Evolutionary conservation across 257 asterid species (phyloP), one percentile per base, ranked within the genome.

Genomic region (Solanum phureja): DNA sequence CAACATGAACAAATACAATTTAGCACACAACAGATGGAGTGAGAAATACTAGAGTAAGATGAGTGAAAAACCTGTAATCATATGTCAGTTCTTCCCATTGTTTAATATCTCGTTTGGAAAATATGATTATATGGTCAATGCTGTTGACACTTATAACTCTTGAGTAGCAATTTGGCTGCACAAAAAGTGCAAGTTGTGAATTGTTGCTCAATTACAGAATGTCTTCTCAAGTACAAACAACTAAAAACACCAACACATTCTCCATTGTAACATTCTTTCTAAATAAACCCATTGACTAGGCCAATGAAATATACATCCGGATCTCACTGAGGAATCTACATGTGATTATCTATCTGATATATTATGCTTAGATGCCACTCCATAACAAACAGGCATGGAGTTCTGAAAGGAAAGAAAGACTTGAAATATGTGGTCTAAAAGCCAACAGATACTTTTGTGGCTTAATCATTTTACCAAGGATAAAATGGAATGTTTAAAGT

Each of bases 121-220:
- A 97, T 90, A 97, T 97, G 88, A 97, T 95, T 87, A 97, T 95
- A 93, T 93, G 99, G 85, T 94, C 95, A 13, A 89, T 95, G 77
- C 93, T 93, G n/a, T 89, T 90, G 86, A 94, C 94, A 86, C 92
- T 91, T 83, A 97, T 93, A 60, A 92, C 95, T 86, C 99, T 93
- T 4, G 99, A 97, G 88, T 97, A 96, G 91, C 99, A 97, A 90
- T 97, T 97, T 58, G 99, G 98, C 99, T 97, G 98, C 91, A 87
- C 46, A 60, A 83, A 79, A 89, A 62, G 37, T 62, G 83, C 56
- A 49, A 31, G 27, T 29, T 23, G 71, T 21, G 72, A 81, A 46
- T 52, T 81, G 69, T 23, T 29, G 68, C 18, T 46, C 69, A 81
- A 27, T 44, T 14, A 44, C 38, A 79, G 64, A 79, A 81, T 81